Evolutionary conservation across 495 filamentous ascomycete genomes (phyloP).

Genomic region (Podospora appendiculata): DNA sequence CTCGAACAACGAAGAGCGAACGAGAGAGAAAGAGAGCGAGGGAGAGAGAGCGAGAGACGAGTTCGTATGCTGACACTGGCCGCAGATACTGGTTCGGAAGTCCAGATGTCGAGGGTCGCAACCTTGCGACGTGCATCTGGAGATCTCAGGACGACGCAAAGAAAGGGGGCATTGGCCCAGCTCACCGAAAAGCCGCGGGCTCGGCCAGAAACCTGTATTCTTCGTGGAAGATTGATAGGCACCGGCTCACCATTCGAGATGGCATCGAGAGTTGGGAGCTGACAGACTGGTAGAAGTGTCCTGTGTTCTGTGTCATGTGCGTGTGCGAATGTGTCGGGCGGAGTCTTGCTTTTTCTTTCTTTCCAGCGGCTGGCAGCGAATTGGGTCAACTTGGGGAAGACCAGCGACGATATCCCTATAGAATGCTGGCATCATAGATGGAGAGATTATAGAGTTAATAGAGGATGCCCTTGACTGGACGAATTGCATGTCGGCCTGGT

Average conservation of each 20-base stretch:
- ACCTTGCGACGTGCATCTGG: constrained; percentile 77
- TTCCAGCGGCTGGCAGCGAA: no score
- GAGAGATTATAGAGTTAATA: no score
- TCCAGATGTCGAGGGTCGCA: constrained; percentile 55
- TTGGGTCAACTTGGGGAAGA: no score
- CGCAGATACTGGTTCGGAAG: constrained; percentile 69
- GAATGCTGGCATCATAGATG: no score
- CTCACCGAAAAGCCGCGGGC: constrained; percentile 44
- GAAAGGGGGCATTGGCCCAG: constrained; percentile 55
- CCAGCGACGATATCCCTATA: no score
- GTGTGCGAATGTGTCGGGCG: neutral
- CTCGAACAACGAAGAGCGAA: no score
- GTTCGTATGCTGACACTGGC: constrained; percentile 4
- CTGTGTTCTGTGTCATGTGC: no score
- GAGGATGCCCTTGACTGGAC: no score
- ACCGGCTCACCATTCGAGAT: constrained; percentile 53
- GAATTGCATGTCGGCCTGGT: no score
- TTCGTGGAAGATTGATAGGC: constrained; percentile 56
- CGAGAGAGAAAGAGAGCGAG: no score
- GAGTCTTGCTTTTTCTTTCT: neutral
- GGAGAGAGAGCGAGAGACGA: neutral
- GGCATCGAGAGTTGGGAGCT: constrained; percentile 50
- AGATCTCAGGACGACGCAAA: constrained; percentile 60
- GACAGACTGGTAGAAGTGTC: constrained; percentile 42
- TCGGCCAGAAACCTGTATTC: constrained; percentile 45